Evolutionary conservation across 2,329 filamentous ascomycete species (phyloP).

Genomic region (Fusarium luffae): DNA sequence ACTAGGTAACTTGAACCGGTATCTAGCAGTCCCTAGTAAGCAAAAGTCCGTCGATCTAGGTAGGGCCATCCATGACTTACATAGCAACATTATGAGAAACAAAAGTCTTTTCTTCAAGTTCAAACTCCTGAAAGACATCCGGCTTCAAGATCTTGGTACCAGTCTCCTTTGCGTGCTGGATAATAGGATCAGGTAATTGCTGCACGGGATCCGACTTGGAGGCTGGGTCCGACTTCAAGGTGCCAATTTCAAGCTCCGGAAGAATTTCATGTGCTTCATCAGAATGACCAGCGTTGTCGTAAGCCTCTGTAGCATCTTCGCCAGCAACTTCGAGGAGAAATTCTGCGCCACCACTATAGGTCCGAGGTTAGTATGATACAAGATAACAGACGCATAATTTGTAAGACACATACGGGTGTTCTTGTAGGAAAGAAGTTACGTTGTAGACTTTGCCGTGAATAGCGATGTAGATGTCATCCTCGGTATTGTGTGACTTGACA

Average conservation of each 20-base stretch:
- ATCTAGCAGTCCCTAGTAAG: not conserved
- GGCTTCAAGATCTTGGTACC: not conserved
- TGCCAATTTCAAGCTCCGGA: not conserved
- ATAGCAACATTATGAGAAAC: not conserved
- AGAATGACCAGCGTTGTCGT: not conserved
- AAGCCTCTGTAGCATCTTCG: not conserved
- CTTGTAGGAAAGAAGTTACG: not conserved
- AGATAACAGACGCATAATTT: too few relatives aligned
- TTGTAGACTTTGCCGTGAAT: not conserved
- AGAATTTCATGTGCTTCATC: not conserved
- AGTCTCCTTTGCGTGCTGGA: not conserved
- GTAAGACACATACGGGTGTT: not conserved
- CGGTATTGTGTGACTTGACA: not conserved
- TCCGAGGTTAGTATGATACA: not conserved
- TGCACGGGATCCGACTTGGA: not conserved
- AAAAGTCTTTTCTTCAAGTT: not conserved
- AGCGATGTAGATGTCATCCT: not conserved
- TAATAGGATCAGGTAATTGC: not conserved
- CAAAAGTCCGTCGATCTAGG: too few relatives aligned
- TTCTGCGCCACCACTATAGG: not conserved
- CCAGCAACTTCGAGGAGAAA: not conserved
- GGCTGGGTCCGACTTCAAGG: not conserved
- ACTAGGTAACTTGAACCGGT: not conserved
- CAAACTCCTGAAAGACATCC: not conserved
- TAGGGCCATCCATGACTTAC: not conserved